These are phyloP conservation scores for Meira miltonrushii DNA, from an alignment of 1,284 basidiomycete genomes.

Conservation along the genomic window DNA sequence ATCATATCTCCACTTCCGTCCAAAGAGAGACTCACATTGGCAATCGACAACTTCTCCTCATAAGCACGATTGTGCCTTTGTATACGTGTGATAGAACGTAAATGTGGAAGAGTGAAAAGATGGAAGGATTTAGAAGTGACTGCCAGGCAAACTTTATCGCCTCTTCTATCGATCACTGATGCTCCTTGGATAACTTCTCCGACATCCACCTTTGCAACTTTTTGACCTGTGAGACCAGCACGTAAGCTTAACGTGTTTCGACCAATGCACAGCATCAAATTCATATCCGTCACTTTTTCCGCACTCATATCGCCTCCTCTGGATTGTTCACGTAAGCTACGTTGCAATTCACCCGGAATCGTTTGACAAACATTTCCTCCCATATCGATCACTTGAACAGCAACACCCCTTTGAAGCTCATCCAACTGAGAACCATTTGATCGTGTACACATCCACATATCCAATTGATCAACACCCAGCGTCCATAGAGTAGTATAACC, in stretches of 20 bases:
- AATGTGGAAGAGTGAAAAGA: conserved; percentile 31
- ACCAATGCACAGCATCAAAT: conserved; percentile 16
- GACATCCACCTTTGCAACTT: conserved; percentile 26
- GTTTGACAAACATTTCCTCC: conserved; percentile 23
- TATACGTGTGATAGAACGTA: conserved; percentile 32
- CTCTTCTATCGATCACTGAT: conserved; percentile 26
- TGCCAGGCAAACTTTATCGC: conserved; percentile 28
- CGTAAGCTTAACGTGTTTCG: conserved; percentile 9
- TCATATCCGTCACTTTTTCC: conserved; percentile 11
- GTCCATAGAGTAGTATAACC: conserved; percentile 43
- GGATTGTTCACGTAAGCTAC: conserved; percentile 26
- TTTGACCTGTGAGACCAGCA: conserved; percentile 33
- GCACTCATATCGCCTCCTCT: conserved; percentile 1
- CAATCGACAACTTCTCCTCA: conserved; percentile 18
- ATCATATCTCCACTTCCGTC: conserved; percentile 36
- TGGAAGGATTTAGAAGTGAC: conserved; percentile 33
- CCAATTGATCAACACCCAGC: conserved; percentile 25
- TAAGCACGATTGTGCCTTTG: conserved; percentile 36
- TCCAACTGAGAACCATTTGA: conserved; percentile 23
- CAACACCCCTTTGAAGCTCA: conserved; percentile 20
- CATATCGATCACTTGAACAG: conserved; percentile 29
- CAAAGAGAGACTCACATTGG: conserved; percentile 22
- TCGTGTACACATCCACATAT: conserved; percentile 36
- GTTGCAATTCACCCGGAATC: conserved; percentile 30
- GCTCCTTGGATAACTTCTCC: conserved; percentile 32